Base-by-base conservation (phyloP, 768 basidiomycete species). In the Crepidotus variabilis region DNA sequence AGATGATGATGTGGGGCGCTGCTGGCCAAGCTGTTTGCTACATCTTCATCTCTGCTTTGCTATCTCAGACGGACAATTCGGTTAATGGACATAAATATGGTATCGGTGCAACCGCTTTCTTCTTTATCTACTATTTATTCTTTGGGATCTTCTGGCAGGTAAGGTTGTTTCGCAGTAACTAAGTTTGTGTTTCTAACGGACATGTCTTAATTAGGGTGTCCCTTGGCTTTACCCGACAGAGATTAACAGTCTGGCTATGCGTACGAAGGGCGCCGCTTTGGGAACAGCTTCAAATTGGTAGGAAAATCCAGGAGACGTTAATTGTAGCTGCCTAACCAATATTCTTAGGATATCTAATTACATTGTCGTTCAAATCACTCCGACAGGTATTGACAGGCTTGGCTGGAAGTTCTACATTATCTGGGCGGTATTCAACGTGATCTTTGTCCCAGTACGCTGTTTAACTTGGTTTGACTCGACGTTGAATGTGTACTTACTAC, bases 91-190 rank as follows among this genome's bases (percentile, higher is more conserved):
- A 57, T 3, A 67, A 64, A 21, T 80, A 71, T 50, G 78, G 77
- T 8, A 74, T 74, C 0, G 77, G 71, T 1, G 78, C 78, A 11
- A 79, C 78, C 0, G 67, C 72, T 2, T 81, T 81, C 58, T 79
- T 81, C 66, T 81, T 81, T 60, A 54, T 76, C 9, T 81, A 81
- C 60, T 79, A 81, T 51, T 63, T 81, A 0, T 78, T 78, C 66
- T 81, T 79, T 61, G 78, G 78, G 6, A 72, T 81, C 39, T 78
- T 77, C 55, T 81, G 79, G 79, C 79, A 79, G 76, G 78, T 76
- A 50, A 62, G 67, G 49, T 4, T 11, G 13, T 43, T 43, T 3
- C 5, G 11, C 39, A 16, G 18, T 43, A 20, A 14, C n/a, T 20
- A 11, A 5, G 39, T 2, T 16, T 11, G 18, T 43, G 39, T 20